Evolutionary conservation across 208 protist genomes (phyloP), one percentile per base, ranked within the genome.

Genomic region (Vickermania spadyakhi): DNA sequence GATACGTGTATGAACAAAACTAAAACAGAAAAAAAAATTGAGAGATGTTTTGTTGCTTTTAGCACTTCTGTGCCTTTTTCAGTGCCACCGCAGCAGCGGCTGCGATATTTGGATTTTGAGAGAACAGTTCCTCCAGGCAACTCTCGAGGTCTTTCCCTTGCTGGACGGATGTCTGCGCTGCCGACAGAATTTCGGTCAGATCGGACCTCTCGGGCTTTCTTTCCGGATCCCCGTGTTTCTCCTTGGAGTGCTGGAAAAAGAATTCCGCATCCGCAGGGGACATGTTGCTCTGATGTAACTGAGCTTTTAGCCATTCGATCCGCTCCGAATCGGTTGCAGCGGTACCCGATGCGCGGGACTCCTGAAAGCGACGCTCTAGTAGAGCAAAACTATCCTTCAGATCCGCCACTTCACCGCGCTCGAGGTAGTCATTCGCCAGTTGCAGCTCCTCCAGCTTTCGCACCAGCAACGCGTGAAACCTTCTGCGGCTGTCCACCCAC

Each of bases 391-490:
- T 18, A 18, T 18, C 18, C 36, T 45, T 7, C 36, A 91, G 59
- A 31, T 53, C 65, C 5, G 51, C 54, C 11, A 65, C 80, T 0
- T 25, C 53, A 25, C 58, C 25, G 22, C 31, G 22, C 52, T 82
- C 77, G n/a, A 87, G 66, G 55, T 89, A 49, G 45, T 75, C 62
- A 13, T 82, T 76, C 18, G 78, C 87, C 42, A 90, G 31, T 3
- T 81, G 74, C 25, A 89, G 31, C 71, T 96, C 89, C 28, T 70
- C 67, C 45, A 99, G 62, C 61, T 97, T 94, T 27, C 97, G 82
- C 49, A 75, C 68, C 25, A 98, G 65, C 68, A 97, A 94, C 64
- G 68, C 74, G 75, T 97, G 94, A 66, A 99, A 98, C 62, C 83
- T 85, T 14, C 75, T 65, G 28, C 97, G 90, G 28, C 92, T 81